phyloP scores from a whole-genome alignment of 345 rosid genomes.

The Turritis glabra region DNA sequence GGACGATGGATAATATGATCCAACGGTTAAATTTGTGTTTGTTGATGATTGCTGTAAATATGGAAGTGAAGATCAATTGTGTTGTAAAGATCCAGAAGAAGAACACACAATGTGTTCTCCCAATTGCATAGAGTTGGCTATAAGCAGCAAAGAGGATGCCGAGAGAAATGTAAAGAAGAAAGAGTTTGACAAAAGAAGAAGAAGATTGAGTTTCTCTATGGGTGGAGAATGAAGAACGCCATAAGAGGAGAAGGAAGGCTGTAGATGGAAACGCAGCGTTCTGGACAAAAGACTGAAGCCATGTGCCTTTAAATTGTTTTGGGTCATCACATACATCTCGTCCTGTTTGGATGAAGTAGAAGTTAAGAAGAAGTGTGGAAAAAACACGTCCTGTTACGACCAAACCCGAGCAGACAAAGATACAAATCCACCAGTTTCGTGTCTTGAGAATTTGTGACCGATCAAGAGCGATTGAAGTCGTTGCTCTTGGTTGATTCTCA shows the following conservation, averaged over 20 bases:
- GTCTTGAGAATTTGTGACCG: slow-evolving; percentile 17
- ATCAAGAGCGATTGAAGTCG: background rate
- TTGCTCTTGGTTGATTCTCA: slow-evolving; percentile 20
- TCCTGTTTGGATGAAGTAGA: slow-evolving; percentile 38
- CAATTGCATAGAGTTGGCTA: slow-evolving; percentile 40
- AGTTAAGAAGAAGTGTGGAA: slow-evolving; percentile 35
- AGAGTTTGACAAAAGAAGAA: slow-evolving; percentile 7
- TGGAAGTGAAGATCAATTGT: slow-evolving; percentile 49
- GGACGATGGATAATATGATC: slow-evolving; percentile 44
- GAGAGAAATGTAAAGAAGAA: slow-evolving; percentile 39
- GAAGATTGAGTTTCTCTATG: background rate
- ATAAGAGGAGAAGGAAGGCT: slow-evolving; percentile 22
- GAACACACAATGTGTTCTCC: slow-evolving; percentile 38
- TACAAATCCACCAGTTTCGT: slow-evolving; percentile 34
- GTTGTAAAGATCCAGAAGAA: slow-evolving; percentile 46
- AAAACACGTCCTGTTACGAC: slow-evolving; percentile 34
- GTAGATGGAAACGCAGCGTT: slow-evolving; percentile 39
- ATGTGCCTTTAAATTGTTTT: slow-evolving; percentile 41
- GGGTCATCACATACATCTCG: slow-evolving; percentile 35
- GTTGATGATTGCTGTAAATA: slow-evolving; percentile 48
- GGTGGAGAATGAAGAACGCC: slow-evolving; percentile 11
- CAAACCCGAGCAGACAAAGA: slow-evolving; percentile 25
- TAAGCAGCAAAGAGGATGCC: slow-evolving; percentile 43
- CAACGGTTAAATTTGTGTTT: slow-evolving; percentile 50
- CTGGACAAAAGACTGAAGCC: slow-evolving; percentile 37